Conservation (phyloP, 306 rosid species). For the Dalbergia cochinchinensis region DNA sequence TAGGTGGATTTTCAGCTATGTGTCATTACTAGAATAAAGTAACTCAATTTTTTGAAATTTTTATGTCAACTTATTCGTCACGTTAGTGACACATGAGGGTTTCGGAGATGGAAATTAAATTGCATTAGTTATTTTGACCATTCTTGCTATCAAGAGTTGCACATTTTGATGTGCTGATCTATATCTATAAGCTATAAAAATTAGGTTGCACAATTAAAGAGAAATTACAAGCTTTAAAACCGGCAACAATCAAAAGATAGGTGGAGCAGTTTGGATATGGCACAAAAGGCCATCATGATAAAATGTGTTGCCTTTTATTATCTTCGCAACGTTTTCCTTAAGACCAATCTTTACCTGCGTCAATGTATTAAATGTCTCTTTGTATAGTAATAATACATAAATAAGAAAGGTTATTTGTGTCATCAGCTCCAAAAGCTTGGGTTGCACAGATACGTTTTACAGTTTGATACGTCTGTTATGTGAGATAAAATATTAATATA, state of each 20-base stretch:
- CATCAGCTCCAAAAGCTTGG: too few species aligned
- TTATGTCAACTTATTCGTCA: too few species aligned
- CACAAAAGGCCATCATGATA: neutral
- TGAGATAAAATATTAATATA: too few species aligned
- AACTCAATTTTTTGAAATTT: too few species aligned
- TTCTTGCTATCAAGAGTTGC: neutral
- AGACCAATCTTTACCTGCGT: constrained; percentile 23
- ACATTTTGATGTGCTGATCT: constrained; percentile 12
- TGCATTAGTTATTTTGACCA: neutral
- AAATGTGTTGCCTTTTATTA: constrained; percentile 3
- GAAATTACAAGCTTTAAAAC: neutral
- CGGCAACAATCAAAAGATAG: too few species aligned
- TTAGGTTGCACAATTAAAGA: constrained; percentile 18
- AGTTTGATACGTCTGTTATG: too few species aligned
- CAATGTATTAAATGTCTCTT: neutral
- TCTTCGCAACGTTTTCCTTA: neutral
- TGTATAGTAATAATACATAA: neutral
- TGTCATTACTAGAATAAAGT: too few species aligned
- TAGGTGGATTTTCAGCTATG: too few species aligned
- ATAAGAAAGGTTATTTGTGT: too few species aligned
- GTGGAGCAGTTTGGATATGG: neutral
- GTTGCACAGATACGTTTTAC: too few species aligned
- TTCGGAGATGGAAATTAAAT: neutral
- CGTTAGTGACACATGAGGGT: too few species aligned
- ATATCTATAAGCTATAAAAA: neutral